Conservation (phyloP, 768 basidiomycete species). For the Boletellus ananiceps region DNA sequence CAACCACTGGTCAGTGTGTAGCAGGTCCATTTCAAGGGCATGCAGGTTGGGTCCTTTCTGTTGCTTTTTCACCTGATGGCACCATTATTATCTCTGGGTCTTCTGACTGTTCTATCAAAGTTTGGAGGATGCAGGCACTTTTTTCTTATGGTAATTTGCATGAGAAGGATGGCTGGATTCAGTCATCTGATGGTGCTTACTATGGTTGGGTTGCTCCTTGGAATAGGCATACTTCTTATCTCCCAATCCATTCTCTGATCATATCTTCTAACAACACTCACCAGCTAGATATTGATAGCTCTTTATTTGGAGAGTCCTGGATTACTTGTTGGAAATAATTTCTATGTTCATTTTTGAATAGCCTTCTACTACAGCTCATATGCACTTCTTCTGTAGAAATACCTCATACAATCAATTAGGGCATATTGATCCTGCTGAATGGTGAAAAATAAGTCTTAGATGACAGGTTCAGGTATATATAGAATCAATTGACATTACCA, state of each 20-base stretch:
- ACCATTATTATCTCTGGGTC: background rate
- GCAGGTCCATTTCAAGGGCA: background rate
- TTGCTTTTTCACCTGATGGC: slow-evolving; percentile 4
- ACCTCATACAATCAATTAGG: too few species aligned
- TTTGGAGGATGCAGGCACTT: background rate
- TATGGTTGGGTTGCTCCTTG: slow-evolving; percentile 9
- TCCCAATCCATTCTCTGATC: background rate
- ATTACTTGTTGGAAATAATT: background rate
- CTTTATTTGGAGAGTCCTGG: background rate
- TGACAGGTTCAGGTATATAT: too few species aligned
- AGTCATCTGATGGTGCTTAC: background rate
- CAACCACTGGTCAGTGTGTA: background rate
- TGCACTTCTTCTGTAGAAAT: too few species aligned
- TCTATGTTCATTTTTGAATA: too few species aligned
- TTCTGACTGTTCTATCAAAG: background rate
- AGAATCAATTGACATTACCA: too few species aligned
- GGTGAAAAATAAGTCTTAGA: too few species aligned
- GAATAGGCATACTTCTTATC: background rate
- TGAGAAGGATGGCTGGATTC: slow-evolving; percentile 3
- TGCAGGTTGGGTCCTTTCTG: background rate
- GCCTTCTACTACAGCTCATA: too few species aligned
- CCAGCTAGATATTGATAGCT: background rate
- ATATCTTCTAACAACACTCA: background rate
- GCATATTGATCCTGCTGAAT: too few species aligned
- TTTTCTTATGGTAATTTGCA: background rate